Evolutionary conservation across 805 yeast genomes (phyloP).

Genomic region (Cyberlindnera amylophila): DNA sequence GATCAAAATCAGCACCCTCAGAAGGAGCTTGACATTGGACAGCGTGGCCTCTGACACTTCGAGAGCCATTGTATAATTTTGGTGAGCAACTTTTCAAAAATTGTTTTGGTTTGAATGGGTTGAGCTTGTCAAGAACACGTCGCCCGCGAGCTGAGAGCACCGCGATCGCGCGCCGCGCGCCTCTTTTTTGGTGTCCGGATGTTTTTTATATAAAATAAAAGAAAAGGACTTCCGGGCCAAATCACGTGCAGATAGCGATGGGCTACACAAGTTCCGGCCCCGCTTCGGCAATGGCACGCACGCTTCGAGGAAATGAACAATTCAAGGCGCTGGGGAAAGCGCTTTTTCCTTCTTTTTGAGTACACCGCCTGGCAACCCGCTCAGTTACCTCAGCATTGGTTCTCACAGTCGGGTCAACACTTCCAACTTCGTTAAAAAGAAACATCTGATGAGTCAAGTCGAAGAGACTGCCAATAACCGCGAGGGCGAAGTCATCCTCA

Average conservation of each 20-base stretch:
- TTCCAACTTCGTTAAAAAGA: too few relatives aligned
- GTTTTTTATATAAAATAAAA: neutral
- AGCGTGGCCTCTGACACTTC: conserved; percentile 22
- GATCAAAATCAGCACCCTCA: conserved; percentile 65
- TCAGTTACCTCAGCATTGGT: too few relatives aligned
- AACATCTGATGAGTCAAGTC: conserved; percentile 3
- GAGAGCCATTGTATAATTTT: conserved; percentile 13
- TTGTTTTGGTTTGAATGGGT: neutral
- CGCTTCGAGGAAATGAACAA: neutral
- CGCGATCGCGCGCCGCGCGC: too few relatives aligned
- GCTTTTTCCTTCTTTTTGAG: too few relatives aligned
- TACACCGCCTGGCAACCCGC: too few relatives aligned
- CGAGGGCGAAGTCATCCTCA: conserved; percentile 1
- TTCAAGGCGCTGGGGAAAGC: too few relatives aligned
- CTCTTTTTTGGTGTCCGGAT: conserved; percentile 2
- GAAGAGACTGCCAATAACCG: neutral
- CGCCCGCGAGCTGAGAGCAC: too few relatives aligned
- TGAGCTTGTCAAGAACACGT: neutral
- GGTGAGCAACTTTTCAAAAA: neutral
- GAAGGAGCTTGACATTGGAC: conserved; percentile 20
- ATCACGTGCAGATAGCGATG: conserved; percentile 2
- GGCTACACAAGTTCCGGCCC: neutral
- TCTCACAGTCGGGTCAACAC: too few relatives aligned
- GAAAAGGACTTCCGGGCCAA: neutral
- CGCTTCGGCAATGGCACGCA: neutral